These are phyloP conservation scores for Capsicum rhomboideum DNA, from an alignment of 257 asterid genomes.

Conservation along the genomic window DNA sequence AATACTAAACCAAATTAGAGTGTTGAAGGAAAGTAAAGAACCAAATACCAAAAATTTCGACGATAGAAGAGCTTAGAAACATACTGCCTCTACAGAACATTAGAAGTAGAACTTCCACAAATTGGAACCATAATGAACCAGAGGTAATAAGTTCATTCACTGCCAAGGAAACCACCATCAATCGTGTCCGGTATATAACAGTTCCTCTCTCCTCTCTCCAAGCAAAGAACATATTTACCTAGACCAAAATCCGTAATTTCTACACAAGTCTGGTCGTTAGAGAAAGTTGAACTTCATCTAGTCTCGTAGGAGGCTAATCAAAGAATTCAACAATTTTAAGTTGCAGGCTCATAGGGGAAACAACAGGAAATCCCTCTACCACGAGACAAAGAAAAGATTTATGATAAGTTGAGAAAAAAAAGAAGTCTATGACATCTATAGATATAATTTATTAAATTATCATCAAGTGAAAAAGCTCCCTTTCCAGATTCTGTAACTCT, in stretches of 20 bases:
- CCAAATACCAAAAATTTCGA: not conserved
- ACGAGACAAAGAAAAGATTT: not conserved
- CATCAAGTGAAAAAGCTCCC: not conserved
- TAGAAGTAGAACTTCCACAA: not conserved
- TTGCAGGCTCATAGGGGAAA: not conserved
- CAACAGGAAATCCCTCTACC: not conserved
- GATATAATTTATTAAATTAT: too few relatives aligned
- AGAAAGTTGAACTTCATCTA: not conserved
- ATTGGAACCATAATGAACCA: not conserved
- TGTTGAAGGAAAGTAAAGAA: not conserved
- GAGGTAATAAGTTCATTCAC: too few relatives aligned
- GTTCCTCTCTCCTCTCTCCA: not conserved
- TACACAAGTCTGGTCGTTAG: not conserved
- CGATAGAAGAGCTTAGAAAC: not conserved
- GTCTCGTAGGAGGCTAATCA: not conserved
- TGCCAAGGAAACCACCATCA: not conserved
- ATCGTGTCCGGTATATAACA: not conserved
- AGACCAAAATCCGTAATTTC: not conserved
- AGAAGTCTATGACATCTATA: not conserved
- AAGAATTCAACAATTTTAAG: not conserved
- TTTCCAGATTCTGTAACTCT: not conserved
- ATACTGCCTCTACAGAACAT: slow-evolving; percentile 50
- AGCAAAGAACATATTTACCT: not conserved
- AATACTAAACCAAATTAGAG: too few relatives aligned
- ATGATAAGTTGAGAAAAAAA: not conserved